A percentile compares a stretch with the other conserved stretches of the same genome.
phyloP scores from a whole-genome alignment of 1,284 basidiomycete species.

The Trichosporon ovoides region DNA sequence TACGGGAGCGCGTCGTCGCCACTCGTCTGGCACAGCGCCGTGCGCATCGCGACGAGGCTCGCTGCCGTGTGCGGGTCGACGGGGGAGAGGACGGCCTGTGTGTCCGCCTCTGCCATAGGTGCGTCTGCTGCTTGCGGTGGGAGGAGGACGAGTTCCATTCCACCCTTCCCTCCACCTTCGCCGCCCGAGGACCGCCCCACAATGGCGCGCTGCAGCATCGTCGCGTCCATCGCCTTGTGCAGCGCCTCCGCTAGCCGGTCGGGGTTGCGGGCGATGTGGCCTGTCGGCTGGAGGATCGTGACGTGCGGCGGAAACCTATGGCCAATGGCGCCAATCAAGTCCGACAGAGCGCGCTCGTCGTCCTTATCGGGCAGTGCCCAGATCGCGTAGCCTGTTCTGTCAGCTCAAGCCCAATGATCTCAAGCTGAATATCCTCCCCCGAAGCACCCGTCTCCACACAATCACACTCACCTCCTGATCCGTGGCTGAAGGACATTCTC shows the following conservation, averaged over 20 bases:
- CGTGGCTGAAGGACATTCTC: too few species aligned
- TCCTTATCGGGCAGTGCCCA: not conserved
- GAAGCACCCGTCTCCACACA: too few species aligned
- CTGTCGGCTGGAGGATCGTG: not conserved
- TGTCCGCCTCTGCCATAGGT: not conserved
- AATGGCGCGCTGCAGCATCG: not conserved
- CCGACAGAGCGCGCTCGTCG: not conserved
- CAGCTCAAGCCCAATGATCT: not conserved
- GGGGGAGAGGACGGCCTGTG: not conserved
- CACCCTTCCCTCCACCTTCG: not conserved
- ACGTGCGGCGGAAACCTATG: not conserved
- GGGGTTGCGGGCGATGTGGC: not conserved
- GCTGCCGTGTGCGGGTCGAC: not conserved
- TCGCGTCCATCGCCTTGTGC: not conserved
- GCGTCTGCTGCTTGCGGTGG: not conserved
- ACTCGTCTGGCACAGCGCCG: not conserved
- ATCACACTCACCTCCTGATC: too few species aligned
- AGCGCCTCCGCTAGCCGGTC: not conserved
- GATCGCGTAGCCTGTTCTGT: not conserved
- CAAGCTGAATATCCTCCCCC: too few species aligned
- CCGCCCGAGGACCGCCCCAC: not conserved
- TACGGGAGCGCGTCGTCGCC: not conserved
- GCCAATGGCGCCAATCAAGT: not conserved
- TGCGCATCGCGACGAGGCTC: not conserved
- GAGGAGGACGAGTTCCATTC: not conserved